phyloP scores from a whole-genome alignment of 2,329 filamentous ascomycete species.

The Fusarium udum region DNA sequence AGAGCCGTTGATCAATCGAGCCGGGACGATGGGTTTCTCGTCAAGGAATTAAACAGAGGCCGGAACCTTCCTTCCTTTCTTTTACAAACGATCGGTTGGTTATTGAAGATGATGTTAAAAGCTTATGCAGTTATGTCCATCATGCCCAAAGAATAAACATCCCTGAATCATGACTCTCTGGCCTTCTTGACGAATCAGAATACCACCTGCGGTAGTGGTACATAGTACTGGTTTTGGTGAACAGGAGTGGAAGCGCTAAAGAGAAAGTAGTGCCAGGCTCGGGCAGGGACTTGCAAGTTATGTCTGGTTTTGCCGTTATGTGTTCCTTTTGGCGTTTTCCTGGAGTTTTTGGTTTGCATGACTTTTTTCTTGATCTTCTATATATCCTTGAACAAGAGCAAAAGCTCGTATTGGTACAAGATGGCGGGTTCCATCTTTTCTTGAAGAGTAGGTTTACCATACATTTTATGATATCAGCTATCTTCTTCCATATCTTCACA shows the following conservation, averaged over 20 bases:
- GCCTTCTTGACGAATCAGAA: not conserved
- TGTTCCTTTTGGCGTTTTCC: conserved; percentile 9
- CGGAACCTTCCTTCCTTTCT: not conserved
- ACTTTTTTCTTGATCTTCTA: conserved; percentile 3
- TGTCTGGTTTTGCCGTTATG: not conserved
- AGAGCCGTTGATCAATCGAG: conserved; percentile 47
- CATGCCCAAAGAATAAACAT: conserved; percentile 11
- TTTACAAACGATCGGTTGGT: not conserved
- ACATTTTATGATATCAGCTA: not conserved
- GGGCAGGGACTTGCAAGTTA: not conserved
- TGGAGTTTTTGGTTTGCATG: not conserved
- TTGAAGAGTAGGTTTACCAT: not conserved
- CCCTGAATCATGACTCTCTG: not conserved
- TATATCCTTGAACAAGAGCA: not conserved
- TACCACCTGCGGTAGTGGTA: not conserved
- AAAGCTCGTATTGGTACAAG: not conserved
- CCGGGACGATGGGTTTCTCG: conserved; percentile 35
- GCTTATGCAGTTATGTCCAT: conserved; percentile 33
- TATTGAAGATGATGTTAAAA: conserved; percentile 21
- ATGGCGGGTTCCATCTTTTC: conserved; percentile 12
- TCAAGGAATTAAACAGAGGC: conserved; percentile 22
- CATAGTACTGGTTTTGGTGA: not conserved
- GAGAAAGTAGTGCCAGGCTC: not conserved
- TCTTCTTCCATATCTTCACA: not conserved
- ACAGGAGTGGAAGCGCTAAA: not conserved